Conservation (phyloP, 495 filamentous ascomycete genomes). For the Trypethelium eluteriae region DNA sequence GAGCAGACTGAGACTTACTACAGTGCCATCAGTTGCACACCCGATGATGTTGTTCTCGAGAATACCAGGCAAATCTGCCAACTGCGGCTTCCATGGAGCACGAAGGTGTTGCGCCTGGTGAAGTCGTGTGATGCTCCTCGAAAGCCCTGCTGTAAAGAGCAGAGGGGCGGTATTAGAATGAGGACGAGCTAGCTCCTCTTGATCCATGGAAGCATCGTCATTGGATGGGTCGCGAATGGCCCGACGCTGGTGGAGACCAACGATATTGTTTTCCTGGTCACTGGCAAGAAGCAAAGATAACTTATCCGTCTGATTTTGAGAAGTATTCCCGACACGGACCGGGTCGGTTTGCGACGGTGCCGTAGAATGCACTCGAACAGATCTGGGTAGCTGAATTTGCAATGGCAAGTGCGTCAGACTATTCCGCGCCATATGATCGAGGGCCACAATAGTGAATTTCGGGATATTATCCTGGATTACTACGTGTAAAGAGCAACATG, state of each 20-base stretch:
- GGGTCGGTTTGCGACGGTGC: not conserved
- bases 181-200: not conserved
- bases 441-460: not conserved
- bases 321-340: not conserved
- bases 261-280: conserved; percentile 13
- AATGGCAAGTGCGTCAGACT: not conserved
- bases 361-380: conserved; percentile 11
- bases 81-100: conserved; percentile 27
- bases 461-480: conserved; percentile 27
- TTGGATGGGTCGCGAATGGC: not conserved
- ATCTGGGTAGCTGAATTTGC: conserved; percentile 8
- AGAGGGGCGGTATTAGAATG: conserved; percentile 19
- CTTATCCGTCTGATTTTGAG: not conserved
- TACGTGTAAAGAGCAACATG: conserved; percentile 26
- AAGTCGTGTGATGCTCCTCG: conserved; percentile 31
- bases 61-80: conserved; percentile 20
- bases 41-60: conserved; percentile 32
- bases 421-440: not conserved
- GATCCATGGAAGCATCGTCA: not conserved
- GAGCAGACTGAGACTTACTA: conserved; percentile 18
- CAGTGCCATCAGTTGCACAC: conserved; percentile 30
- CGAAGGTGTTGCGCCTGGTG: conserved; percentile 25
- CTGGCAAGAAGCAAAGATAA: conserved; percentile 7
- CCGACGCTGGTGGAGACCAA: conserved; percentile 23
- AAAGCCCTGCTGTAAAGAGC: conserved; percentile 31